These are phyloP conservation scores for Fusarium foetens DNA, from an alignment of 2,329 filamentous ascomycete genomes.

Conservation along the genomic window DNA sequence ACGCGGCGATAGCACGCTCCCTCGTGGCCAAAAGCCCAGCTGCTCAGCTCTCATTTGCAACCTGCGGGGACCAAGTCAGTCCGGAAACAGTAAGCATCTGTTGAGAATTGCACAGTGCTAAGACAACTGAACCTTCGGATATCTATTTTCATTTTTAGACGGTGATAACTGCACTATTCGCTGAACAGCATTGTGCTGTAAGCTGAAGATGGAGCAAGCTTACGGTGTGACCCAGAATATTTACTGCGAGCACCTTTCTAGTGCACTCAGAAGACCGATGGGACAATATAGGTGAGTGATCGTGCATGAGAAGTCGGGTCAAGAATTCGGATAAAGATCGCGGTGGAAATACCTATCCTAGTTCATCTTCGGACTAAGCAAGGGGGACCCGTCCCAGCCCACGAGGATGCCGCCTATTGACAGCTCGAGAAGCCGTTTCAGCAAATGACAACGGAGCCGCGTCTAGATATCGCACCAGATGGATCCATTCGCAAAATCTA, in stretches of 20 bases:
- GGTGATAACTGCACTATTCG: not conserved
- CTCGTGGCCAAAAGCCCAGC: conserved; percentile 3
- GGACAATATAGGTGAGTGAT: not conserved
- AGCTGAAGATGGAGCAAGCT: not conserved
- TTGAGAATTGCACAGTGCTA: conserved; percentile 7
- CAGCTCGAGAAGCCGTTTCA: conserved; percentile 28
- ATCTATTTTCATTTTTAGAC: not conserved
- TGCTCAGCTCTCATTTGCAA: conserved; percentile 5
- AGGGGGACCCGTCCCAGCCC: conserved; percentile 15
- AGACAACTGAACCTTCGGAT: conserved; percentile 5
- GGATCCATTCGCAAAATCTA: not conserved
- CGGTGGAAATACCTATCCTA: conserved; percentile 20
- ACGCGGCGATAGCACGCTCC: conserved; percentile 20
- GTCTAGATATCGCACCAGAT: conserved; percentile 10
- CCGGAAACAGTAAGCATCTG: conserved; percentile 1
- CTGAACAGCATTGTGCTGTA: not conserved
- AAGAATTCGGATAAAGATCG: conserved; percentile 8
- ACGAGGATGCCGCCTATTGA: conserved; percentile 24
- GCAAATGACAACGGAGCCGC: conserved; percentile 12
- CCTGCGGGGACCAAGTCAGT: not conserved
- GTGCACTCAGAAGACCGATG: not conserved
- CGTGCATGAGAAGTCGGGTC: not conserved
- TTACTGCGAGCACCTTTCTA: not conserved
- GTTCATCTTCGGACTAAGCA: conserved; percentile 9
- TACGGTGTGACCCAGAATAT: not conserved